Evolutionary conservation across 441 rosid genomes (phyloP), one percentile per base, ranked within the genome.

Genomic region (Gossypium davidsonii): DNA sequence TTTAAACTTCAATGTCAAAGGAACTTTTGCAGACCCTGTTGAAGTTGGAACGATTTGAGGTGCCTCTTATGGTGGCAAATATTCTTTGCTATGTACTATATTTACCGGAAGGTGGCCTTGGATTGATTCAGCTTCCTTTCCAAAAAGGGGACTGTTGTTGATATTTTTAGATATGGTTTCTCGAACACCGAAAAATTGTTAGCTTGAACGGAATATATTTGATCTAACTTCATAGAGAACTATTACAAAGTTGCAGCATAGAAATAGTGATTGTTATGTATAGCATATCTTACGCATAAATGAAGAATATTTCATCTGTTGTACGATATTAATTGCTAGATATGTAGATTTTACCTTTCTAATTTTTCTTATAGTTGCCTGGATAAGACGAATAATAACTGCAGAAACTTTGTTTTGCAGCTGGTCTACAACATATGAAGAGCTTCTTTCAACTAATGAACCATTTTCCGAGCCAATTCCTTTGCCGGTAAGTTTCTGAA

Each of bases 351-450:
- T 34, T 71, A 39, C 52, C 5, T 3, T 3, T 49, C 15, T 17
- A 67, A 10, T 1, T 49, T 26, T 18, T 49, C 42, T 2, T 25
- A 67, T 25, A 7, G 58, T 15, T 48, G 42, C n/a, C 31, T 7
- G 2, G 51, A 3, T 49, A 26, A 2, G 14, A 46, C 10, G 14
- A 55, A 72, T 57, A 74, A 71, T 81, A 79, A 81, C 51, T 28
- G 49, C 21, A 1, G 15, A 73, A 17, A 60, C 53, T 79, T 74
- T 70, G 20, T 74, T 31, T 71, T 84, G 85, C 86, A 91, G 98
- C 87, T 91, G 98, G 97, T 85, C 97, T 2, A 89, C 87, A 28
- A 83, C 95, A 11, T 93, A 91, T 68, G 98, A 91, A 74, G 98
- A 91, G 63, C 87, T 93, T 67, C 92, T 93, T 67, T 85, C 88